Conservation (phyloP, 371 early-diverging fungal genomes). For the Mucor irregularis region DNA sequence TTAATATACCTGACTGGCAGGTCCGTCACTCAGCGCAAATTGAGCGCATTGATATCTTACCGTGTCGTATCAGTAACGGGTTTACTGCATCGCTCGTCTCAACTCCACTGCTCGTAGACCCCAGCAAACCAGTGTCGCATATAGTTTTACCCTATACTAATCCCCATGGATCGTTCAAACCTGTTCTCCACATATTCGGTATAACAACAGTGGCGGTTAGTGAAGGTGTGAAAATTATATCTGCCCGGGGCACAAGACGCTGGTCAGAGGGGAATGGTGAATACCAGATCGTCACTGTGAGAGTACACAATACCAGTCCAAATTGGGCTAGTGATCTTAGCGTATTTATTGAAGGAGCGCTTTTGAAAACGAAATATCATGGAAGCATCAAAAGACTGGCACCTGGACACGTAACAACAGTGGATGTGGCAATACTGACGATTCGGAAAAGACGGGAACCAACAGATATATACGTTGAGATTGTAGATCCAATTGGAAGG, state of each 20-base stretch:
- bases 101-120: constrained; percentile 26
- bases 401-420: constrained; percentile 15
- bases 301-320: constrained; percentile 18
- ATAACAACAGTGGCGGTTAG: constrained; percentile 1
- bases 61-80: constrained; percentile 6
- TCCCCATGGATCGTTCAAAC: neutral
- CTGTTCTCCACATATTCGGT: constrained; percentile 16
- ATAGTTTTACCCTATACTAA: constrained; percentile 15
- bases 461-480: neutral
- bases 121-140: constrained; percentile 13
- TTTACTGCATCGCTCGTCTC: constrained; percentile 13
- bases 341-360: constrained; percentile 10
- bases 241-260: constrained; percentile 7
- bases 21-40: constrained; percentile 8
- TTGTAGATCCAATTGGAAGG: neutral
- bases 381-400: constrained; percentile 11
- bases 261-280: neutral
- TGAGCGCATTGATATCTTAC: constrained; percentile 4
- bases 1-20: constrained; percentile 42
- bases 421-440: constrained; percentile 2
- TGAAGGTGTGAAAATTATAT: neutral
- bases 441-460: neutral
- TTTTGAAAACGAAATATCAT: constrained; percentile 6
- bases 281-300: constrained; percentile 12
- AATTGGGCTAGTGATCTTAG: constrained; percentile 9